phyloP scores from a whole-genome alignment of 176 grass and related monocot genomes.

The Tillandsia fasciculata region DNA sequence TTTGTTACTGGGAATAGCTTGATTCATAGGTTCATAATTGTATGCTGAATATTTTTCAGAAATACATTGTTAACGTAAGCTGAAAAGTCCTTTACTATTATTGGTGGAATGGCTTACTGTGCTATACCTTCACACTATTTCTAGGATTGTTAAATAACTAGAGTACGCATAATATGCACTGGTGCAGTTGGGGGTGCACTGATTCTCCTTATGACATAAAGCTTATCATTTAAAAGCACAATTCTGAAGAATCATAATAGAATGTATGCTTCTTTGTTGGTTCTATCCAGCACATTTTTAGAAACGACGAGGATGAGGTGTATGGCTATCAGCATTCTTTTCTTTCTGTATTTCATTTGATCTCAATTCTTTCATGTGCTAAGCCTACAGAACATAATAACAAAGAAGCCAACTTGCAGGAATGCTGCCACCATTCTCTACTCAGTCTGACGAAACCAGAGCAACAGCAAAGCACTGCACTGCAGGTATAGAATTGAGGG shows the following conservation, averaged over 20 bases:
- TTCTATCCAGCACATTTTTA: neutral
- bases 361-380: neutral
- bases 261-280: neutral
- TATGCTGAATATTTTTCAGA: no score
- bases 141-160: no score
- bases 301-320: neutral
- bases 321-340: neutral
- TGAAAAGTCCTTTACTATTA: no score
- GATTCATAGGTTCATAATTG: no score
- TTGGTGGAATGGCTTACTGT: no score
- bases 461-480: constrained; percentile 73
- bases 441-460: constrained; percentile 70
- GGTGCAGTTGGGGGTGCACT: no score
- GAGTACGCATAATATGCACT: neutral
- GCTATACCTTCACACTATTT: no score
- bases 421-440: constrained; percentile 89
- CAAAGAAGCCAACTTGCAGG: constrained; percentile 35
- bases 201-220: no score
- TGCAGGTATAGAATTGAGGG: constrained; percentile 75
- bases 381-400: neutral
- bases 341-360: neutral
- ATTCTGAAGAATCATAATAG: no score
- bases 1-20: no score
- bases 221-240: no score
- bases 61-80: no score